Conservation (phyloP, 140 eudicot species). For the Senecio squalidus region DNA sequence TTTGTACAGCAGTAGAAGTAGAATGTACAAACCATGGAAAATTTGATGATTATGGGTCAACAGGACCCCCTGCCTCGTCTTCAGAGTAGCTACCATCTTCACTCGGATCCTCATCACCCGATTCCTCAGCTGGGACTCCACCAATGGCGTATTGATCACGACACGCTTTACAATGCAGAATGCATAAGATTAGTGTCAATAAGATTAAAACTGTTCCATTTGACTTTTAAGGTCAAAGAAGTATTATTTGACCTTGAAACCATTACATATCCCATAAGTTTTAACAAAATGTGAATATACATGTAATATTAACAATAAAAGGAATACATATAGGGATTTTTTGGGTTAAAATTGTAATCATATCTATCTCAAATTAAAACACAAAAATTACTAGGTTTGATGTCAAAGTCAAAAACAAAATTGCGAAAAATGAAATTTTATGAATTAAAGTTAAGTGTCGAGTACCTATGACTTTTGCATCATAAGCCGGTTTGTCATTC, state of each 20-base stretch:
- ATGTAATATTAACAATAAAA: too few species aligned
- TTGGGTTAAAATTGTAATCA: not conserved
- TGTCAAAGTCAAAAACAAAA: not conserved
- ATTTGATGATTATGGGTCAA: too few species aligned
- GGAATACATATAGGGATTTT: too few species aligned
- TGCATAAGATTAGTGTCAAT: not conserved
- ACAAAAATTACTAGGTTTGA: not conserved
- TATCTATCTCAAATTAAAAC: not conserved
- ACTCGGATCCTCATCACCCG: not conserved
- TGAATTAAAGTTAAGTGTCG: not conserved
- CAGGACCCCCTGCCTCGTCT: not conserved
- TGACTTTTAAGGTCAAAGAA: not conserved
- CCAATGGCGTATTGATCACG: not conserved
- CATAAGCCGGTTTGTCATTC: not conserved
- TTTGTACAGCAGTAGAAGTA: too few species aligned
- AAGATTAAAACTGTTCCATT: not conserved
- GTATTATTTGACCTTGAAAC: not conserved
- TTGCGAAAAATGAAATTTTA: not conserved
- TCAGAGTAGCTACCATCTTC: not conserved
- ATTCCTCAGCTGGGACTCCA: not conserved
- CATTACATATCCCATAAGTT: not conserved
- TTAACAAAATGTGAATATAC: too few species aligned
- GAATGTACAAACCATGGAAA: not conserved
- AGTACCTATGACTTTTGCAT: not conserved
- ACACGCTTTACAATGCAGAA: not conserved